Evolutionary conservation across 2,329 filamentous ascomycete species (phyloP).

Genomic region (Phaeosphaeria sp.): DNA sequence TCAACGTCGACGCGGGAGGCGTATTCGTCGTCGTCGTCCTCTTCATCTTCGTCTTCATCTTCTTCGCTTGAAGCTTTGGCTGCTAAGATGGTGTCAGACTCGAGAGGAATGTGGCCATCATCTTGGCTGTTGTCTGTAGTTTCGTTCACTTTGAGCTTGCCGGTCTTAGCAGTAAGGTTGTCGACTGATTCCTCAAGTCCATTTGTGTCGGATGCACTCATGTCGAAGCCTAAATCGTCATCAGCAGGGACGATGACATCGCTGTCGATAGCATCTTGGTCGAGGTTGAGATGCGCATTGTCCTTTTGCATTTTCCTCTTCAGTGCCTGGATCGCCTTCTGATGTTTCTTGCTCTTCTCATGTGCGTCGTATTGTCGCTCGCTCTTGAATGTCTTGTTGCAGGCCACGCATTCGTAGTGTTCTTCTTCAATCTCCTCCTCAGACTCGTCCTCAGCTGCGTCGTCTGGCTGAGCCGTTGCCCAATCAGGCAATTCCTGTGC

Average conservation of each 20-base stretch:
- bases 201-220: slow-evolving; percentile 25
- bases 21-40: slow-evolving; percentile 45
- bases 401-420: slow-evolving; percentile 68
- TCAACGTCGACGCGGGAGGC: slow-evolving; percentile 46
- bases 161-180: slow-evolving; percentile 21
- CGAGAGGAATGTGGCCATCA: slow-evolving; percentile 5
- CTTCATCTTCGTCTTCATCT: slow-evolving; percentile 19
- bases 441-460: slow-evolving; percentile 62
- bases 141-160: slow-evolving; percentile 18
- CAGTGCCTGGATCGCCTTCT: slow-evolving; percentile 82
- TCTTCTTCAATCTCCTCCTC: slow-evolving; percentile 58
- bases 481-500: slow-evolving; percentile 74
- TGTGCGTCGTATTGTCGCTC: slow-evolving; percentile 91
- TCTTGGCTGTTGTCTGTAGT: slow-evolving; percentile 32
- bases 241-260: slow-evolving; percentile 44
- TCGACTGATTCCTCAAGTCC: slow-evolving; percentile 47
- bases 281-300: slow-evolving; percentile 64
- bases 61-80: background rate
- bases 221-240: slow-evolving; percentile 29
- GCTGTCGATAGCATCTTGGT: slow-evolving; percentile 43
- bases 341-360: slow-evolving; percentile 95
- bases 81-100: background rate
- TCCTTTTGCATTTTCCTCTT: slow-evolving; percentile 84
- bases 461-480: slow-evolving; percentile 67
- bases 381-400: slow-evolving; percentile 78